phyloP scores from a whole-genome alignment of 345 rosid species.

The Moringa oleifera region DNA sequence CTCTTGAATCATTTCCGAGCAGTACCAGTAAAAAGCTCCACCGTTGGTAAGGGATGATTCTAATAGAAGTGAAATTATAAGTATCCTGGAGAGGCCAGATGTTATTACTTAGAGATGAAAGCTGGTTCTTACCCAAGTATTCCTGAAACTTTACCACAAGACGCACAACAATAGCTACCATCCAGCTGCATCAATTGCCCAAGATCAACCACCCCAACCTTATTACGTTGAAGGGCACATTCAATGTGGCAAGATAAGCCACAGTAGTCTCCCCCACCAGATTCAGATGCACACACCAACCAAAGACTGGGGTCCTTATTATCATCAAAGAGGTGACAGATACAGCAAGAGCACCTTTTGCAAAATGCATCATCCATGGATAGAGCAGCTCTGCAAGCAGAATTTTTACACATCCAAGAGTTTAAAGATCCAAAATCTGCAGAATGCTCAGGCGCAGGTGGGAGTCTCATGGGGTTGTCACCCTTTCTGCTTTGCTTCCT shows the following conservation, averaged over 20 bases:
- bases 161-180: slow-evolving; percentile 71
- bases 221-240: slow-evolving; percentile 77
- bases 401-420: slow-evolving; percentile 53
- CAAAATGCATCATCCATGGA: slow-evolving; percentile 81
- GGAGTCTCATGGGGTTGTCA: slow-evolving; percentile 48
- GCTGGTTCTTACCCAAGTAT: slow-evolving; percentile 31
- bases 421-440: slow-evolving; percentile 39
- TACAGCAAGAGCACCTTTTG: slow-evolving; percentile 95
- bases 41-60: neutral
- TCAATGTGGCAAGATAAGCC: slow-evolving; percentile 91
- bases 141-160: slow-evolving; percentile 95
- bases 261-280: slow-evolving; percentile 50
- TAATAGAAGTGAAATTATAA: neutral
- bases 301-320: slow-evolving; percentile 44
- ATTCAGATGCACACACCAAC: slow-evolving; percentile 29
- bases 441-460: slow-evolving; percentile 34
- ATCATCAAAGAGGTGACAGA: slow-evolving; percentile 87
- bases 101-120: neutral
- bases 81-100: neutral
- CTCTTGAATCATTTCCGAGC: neutral
- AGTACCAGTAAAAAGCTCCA: neutral
- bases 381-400: slow-evolving; percentile 28
- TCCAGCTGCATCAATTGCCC: slow-evolving; percentile 26
- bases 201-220: slow-evolving; percentile 64
- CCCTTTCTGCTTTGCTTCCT: slow-evolving; percentile 69